A percentile compares a stretch with the other conserved stretches of the same genome.
Conservation (phyloP, 495 filamentous ascomycete genomes). For the Xylaria bambusicola region DNA sequence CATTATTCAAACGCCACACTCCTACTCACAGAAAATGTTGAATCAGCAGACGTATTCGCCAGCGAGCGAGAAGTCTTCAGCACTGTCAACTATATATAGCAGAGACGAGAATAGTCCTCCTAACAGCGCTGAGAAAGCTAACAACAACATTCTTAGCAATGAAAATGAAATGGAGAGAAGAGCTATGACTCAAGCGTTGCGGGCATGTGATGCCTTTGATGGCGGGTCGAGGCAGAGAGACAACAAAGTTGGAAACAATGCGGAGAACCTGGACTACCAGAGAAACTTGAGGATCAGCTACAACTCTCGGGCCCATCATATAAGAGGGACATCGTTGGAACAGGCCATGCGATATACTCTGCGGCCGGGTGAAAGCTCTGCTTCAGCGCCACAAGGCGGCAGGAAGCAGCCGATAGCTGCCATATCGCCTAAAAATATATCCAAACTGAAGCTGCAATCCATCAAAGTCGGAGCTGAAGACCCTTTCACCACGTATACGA, state of each 20-base stretch:
- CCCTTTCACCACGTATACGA: conserved; percentile 22
- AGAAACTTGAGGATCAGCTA: neutral
- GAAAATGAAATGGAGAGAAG: neutral
- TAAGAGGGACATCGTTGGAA: neutral
- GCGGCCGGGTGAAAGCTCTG: neutral
- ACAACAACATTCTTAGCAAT: neutral
- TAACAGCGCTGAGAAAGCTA: neutral
- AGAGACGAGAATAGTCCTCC: conserved; percentile 40
- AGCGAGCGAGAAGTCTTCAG: conserved; percentile 40
- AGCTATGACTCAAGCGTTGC: conserved; percentile 11
- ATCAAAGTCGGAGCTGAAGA: conserved; percentile 15
- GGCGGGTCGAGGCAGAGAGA: neutral
- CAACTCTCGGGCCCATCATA: neutral
- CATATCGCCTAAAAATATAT: neutral
- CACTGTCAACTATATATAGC: conserved; percentile 47
- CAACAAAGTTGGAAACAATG: neutral
- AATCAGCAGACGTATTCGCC: conserved; percentile 23
- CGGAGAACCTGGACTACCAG: neutral
- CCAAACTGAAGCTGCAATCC: conserved; percentile 9
- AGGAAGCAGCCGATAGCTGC: neutral
- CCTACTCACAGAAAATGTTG: neutral
- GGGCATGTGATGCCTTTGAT: conserved; percentile 16
- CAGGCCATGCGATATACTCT: neutral
- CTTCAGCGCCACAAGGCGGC: neutral
- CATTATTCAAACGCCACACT: neutral